phyloP scores from a whole-genome alignment of 306 rosid species.

The Vigna nakashimae region DNA sequence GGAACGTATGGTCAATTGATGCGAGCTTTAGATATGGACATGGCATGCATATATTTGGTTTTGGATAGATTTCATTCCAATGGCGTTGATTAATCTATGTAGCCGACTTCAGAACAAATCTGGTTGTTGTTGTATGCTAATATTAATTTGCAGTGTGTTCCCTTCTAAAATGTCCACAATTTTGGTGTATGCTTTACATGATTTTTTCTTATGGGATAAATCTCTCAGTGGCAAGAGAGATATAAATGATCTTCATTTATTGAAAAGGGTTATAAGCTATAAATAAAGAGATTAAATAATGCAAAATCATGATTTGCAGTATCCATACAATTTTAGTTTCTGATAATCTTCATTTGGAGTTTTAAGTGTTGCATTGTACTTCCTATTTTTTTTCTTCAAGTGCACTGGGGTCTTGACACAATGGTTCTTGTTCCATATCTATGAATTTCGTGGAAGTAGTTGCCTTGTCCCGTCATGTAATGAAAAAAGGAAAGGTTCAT shows the following conservation, averaged over 20 bases:
- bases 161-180: slow-evolving; percentile 9
- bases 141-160: slow-evolving; percentile 23
- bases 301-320: neutral
- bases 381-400: neutral
- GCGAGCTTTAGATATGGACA: slow-evolving; percentile 84
- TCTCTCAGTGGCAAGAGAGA: slow-evolving; percentile 4
- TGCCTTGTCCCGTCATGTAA: no score
- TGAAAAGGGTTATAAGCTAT: slow-evolving; percentile 17
- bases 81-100: slow-evolving; percentile 12
- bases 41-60: neutral
- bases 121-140: slow-evolving; percentile 5
- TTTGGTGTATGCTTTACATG: slow-evolving; percentile 22
- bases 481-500: no score
- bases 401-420: no score
- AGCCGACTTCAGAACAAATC: neutral
- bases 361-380: slow-evolving; percentile 8
- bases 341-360: slow-evolving; percentile 21
- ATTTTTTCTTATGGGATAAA: slow-evolving; percentile 26
- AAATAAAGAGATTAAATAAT: slow-evolving; percentile 6
- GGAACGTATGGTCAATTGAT: slow-evolving; percentile 81
- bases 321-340: neutral
- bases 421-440: no score
- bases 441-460: no score
- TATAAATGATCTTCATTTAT: slow-evolving; percentile 29
- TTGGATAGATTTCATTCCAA: slow-evolving; percentile 10